These are phyloP conservation scores for Cryptosporidium ryanae DNA, from an alignment of 169 alveolate species.

Conservation along the genomic window DNA sequence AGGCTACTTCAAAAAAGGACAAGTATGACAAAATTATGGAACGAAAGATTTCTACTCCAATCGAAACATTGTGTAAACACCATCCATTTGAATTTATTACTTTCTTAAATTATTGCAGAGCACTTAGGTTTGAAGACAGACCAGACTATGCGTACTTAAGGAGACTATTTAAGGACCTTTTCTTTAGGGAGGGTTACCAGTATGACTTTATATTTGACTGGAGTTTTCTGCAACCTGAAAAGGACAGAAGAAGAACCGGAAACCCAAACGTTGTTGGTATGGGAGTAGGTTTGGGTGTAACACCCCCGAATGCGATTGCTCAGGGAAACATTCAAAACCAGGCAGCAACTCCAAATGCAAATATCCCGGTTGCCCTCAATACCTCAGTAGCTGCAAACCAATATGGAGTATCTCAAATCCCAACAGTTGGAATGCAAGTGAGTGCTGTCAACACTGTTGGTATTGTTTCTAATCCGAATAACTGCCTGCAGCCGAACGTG, in stretches of 20 bases:
- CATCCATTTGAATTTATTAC: slow-evolving; percentile 90
- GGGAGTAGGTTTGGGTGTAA: slow-evolving; percentile 48
- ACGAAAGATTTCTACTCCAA: slow-evolving; percentile 96
- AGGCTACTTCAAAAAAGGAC: slow-evolving; percentile 95
- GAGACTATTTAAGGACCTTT: slow-evolving; percentile 94
- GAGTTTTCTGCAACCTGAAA: slow-evolving; percentile 89
- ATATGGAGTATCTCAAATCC: not conserved
- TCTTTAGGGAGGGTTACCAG: slow-evolving; percentile 91
- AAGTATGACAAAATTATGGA: slow-evolving; percentile 98
- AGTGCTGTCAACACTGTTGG: not conserved
- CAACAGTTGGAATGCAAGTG: not conserved
- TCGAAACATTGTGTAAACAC: slow-evolving; percentile 95
- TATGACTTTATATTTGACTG: slow-evolving; percentile 96
- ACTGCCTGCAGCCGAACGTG: slow-evolving; percentile 18
- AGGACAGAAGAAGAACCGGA: slow-evolving; percentile 70
- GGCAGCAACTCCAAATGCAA: slow-evolving; percentile 1
- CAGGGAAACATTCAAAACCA: not conserved
- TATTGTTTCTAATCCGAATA: not conserved
- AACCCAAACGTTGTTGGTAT: slow-evolving; percentile 38
- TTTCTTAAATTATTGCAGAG: slow-evolving; percentile 93
- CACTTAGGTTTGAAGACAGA: slow-evolving; percentile 94
- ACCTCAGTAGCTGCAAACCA: slow-evolving; percentile 18
- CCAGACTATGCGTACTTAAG: slow-evolving; percentile 95
- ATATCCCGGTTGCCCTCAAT: not conserved
- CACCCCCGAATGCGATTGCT: slow-evolving; percentile 13